A percentile compares a stretch with the other conserved stretches of the same genome.
phyloP scores from a whole-genome alignment of 2,329 filamentous ascomycete genomes.

The Stagonosporopsis tanaceti region DNA sequence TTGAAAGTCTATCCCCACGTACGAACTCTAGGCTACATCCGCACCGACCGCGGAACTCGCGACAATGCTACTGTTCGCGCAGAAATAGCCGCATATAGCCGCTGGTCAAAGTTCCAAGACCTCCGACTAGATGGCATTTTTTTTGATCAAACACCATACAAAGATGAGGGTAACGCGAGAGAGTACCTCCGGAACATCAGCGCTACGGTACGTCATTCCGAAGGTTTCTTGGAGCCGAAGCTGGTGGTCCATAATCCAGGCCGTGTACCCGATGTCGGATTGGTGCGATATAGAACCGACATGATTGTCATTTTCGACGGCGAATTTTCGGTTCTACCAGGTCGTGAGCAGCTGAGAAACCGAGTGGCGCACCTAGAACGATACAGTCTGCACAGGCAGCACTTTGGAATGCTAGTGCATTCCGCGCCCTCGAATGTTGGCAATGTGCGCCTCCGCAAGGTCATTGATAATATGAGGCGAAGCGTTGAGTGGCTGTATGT shows the following conservation, averaged over 20 bases:
- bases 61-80: constrained; percentile 27
- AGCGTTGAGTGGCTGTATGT: constrained; percentile 35
- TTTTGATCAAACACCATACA: constrained; percentile 58
- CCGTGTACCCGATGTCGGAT: constrained; percentile 24
- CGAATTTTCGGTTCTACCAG: constrained; percentile 24
- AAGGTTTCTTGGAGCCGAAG: constrained; percentile 25
- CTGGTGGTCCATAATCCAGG: constrained; percentile 37
- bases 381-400: constrained; percentile 22
- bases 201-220: constrained; percentile 26
- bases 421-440: constrained; percentile 25
- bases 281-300: constrained; percentile 27
- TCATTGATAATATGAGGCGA: constrained; percentile 31
- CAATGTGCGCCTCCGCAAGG: constrained; percentile 26
- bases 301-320: constrained; percentile 38
- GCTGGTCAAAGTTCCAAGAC: constrained; percentile 52
- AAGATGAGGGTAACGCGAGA: constrained; percentile 14
- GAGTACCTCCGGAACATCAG: constrained; percentile 36
- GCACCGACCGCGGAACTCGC: constrained; percentile 53
- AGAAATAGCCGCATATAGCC: constrained; percentile 58
- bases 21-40: constrained; percentile 59
- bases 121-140: constrained; percentile 57
- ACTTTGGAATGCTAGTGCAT: constrained; percentile 31
- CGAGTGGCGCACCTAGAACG: constrained; percentile 14
- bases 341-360: constrained; percentile 15
- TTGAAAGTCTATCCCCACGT: constrained; percentile 56